A percentile compares a stretch with the other conserved stretches of the same genome.
Evolutionary conservation across 2,329 filamentous ascomycete genomes (phyloP).

Genomic region (Clarireedia hainanense): DNA sequence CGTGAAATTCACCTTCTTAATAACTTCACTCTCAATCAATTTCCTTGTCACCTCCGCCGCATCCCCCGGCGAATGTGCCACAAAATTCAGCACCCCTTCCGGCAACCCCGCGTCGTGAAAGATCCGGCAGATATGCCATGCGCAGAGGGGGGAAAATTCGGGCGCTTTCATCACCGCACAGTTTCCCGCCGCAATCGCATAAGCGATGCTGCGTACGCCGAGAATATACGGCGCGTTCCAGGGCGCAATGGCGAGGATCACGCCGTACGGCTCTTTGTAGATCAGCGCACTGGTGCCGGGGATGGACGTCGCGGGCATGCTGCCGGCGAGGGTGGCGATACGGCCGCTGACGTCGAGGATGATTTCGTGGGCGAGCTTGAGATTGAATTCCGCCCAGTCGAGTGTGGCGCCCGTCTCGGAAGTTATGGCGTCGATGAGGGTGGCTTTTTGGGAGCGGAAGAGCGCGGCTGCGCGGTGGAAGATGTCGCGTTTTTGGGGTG

Average conservation of each 20-base stretch:
- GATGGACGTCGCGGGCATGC: neutral
- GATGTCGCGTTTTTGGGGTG: constrained; percentile 56
- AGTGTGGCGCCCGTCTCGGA: constrained; percentile 40
- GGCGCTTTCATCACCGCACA: constrained; percentile 66
- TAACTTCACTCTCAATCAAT: constrained; percentile 56
- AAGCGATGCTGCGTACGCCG: constrained; percentile 45
- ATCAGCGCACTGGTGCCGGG: constrained; percentile 52
- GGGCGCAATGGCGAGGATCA: constrained; percentile 70
- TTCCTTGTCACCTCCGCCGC: constrained; percentile 59
- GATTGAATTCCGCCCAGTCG: constrained; percentile 34
- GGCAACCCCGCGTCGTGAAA: constrained; percentile 72
- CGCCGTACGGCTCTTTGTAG: constrained; percentile 69
- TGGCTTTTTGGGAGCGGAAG: constrained; percentile 41
- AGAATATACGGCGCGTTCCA: constrained; percentile 61
- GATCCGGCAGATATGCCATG: constrained; percentile 53
- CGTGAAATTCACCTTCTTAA: constrained; percentile 84
- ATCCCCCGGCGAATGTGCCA: constrained; percentile 57
- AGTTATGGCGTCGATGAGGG: constrained; percentile 52
- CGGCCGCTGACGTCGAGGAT: constrained; percentile 38
- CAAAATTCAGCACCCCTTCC: constrained; percentile 63
- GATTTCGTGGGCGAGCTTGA: constrained; percentile 31
- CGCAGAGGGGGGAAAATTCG: constrained; percentile 57
- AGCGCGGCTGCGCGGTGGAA: constrained; percentile 62
- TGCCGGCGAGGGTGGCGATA: constrained; percentile 28
- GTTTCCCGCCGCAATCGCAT: constrained; percentile 70